Base-by-base conservation (phyloP, 768 basidiomycete genomes). In the Galerina sulciceps region DNA sequence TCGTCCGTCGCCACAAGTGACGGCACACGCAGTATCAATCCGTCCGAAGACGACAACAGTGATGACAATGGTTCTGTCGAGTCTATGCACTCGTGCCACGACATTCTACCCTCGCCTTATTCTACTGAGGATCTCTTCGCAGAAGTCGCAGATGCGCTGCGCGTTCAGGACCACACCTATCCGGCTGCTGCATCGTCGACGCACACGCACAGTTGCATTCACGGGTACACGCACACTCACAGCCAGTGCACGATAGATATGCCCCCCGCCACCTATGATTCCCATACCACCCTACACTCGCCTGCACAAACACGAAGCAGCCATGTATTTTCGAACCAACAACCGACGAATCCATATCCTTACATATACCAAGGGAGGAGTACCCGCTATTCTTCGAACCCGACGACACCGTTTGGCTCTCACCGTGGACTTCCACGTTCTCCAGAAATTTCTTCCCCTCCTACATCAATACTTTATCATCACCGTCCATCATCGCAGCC, bases 91-190 rank as follows among this genome's bases (percentile, higher is more conserved):
- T 53, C 52, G 14, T 59, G 44, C 38, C 35, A 35, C 3, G 37
- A 58, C 8, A 35, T 55, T 20, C 38, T 63, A n/a, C 57, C 57
- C 10, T 63, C 62, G 4, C 62, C 62, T 18, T 59, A 63, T 45
- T 63, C 62, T 1, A 50, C 55, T 13, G 62, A 63, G 41, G 58
- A 63, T 15, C 55, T 63, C 6, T 43, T 53, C 35, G 40, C 36
- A 6, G 54, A 35, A 8, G 6, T 36, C 10, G 13, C 23, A 1
- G 22, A 52, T 6, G 9, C 31, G 20, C 41, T 45, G 26, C 57
- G 20, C 13, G 23, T 22, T 6, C n/a, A 46, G n/a, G 50, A 44
- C 17, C 35, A 52, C 13, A 23, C 43, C 4, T 31, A 41, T 13
- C 43, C 56, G 10, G 23, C 42, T 15, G 48, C 42, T 31, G 31